Conservation (phyloP, 2,329 filamentous ascomycete species). For the Ophiocordyceps camponoti-rufipedis region DNA sequence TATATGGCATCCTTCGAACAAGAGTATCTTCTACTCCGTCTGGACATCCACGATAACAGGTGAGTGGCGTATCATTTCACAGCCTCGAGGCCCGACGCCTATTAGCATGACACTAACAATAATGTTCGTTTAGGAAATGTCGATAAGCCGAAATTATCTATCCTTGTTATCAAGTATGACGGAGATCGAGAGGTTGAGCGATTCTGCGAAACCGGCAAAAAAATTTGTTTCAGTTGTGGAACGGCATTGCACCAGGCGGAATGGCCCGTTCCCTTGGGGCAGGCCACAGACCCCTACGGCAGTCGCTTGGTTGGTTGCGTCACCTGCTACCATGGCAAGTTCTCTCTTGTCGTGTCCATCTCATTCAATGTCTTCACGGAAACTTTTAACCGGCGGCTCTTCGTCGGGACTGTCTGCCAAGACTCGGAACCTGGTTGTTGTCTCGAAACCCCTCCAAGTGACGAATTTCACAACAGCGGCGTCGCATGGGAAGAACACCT, state of each 20-base stretch:
- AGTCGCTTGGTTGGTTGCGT: background rate
- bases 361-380: conserved; percentile 1
- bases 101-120: background rate
- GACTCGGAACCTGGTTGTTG: background rate
- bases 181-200: background rate
- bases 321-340: no score
- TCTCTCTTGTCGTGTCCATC: background rate
- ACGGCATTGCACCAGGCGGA: background rate
- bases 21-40: background rate
- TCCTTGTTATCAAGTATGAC: background rate
- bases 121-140: no score
- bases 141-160: no score
- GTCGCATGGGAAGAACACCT: background rate
- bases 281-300: background rate
- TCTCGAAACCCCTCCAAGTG: background rate
- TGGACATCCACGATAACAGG: background rate
- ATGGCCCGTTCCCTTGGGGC: background rate
- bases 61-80: background rate
- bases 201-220: background rate
- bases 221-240: no score
- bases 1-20: background rate
- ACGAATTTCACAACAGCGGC: background rate
- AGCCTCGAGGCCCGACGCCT: background rate
- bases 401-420: background rate
- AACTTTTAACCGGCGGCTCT: background rate